Percentiles rank a stretch among this genome's conserved stretches.
phyloP scores from a whole-genome alignment of 371 early-diverging fungal genomes.

The Actinomortierella ambigua region DNA sequence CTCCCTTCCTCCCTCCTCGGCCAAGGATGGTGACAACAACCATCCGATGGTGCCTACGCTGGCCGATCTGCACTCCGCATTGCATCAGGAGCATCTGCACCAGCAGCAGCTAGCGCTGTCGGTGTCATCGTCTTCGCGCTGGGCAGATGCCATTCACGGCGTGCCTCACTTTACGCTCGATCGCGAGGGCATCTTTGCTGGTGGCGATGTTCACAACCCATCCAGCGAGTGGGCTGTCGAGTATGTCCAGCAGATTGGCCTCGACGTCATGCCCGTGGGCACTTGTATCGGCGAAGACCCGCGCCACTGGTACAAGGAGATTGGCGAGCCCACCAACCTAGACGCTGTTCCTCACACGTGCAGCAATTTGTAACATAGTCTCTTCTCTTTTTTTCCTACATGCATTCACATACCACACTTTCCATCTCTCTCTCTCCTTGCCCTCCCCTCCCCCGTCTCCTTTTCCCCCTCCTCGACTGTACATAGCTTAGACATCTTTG shows the following conservation, averaged over 20 bases:
- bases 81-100: not conserved
- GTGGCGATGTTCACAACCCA: conserved; percentile 32
- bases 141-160: conserved; percentile 37
- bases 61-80: not conserved
- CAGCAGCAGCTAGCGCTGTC: not conserved
- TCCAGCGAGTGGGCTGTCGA: conserved; percentile 38
- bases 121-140: conserved; percentile 3
- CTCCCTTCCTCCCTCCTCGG: not conserved
- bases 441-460: no score
- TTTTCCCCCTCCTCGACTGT: no score
- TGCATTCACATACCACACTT: not conserved
- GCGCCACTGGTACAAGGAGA: conserved; percentile 36
- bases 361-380: not conserved
- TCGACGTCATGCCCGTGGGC: conserved; percentile 29
- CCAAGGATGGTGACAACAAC: not conserved
- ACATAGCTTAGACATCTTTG: no score
- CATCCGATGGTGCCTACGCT: not conserved
- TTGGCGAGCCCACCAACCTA: conserved; percentile 10
- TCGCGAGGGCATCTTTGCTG: conserved; percentile 19
- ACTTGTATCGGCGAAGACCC: conserved; percentile 33
- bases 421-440: not conserved
- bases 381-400: not conserved
- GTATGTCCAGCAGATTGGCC: conserved; percentile 31
- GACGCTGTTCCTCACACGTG: conserved; percentile 15
- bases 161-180: conserved; percentile 16